Base-by-base conservation (phyloP, 1,139 yeast genomes). In the Saccharomyces hybrid region DNA sequence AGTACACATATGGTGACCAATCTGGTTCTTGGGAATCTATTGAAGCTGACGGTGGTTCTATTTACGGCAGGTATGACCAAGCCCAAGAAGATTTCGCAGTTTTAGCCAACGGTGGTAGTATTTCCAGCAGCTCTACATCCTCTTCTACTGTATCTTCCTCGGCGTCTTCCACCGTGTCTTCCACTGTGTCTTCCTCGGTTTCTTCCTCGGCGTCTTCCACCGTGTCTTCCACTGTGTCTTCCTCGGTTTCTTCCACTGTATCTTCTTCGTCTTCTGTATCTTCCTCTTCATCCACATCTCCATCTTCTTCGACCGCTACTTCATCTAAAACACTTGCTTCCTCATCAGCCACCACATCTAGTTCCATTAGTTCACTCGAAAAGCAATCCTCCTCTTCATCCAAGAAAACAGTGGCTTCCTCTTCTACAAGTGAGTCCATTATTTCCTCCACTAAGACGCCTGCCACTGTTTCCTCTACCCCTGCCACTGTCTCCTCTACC, bases 11-110 rank as follows among this genome's bases (percentile, higher is more conserved):
- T 70, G 69, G 77, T 49, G 93, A 83, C 65, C 73, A 75, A 49
- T 68, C 84, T 23, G 96, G 96, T 32, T 64, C 71, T 41, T 85
- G 88, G 88, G 68, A 77, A 49, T 84, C 91, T 3, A 87, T 89
- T 58, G 68, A 76, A 41, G 83, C 95, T 31, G 72, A 74, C 34
- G 80, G 76, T 63, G 96, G 96, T 55, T 67, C 72, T 54, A 77
- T 88, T 48, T 77, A 82, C 63, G 93, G 89, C 14, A 80, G 90
- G 70, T 66, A 70, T 49, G 68, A 70, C 0, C 70, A 77, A 56
- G 88, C 82, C 9, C 70, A 73, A 49, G 65, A 69, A 9, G 86
- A 84, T 51, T 82, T 81, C 61, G 72, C 69, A 23, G 62, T 68
- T 27, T 73, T 82, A 54, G 72, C 69, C 47, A 57, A 58, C 49